Evolutionary conservation across 2,329 filamentous ascomycete genomes (phyloP).

Genomic region (Fusarium sp.): DNA sequence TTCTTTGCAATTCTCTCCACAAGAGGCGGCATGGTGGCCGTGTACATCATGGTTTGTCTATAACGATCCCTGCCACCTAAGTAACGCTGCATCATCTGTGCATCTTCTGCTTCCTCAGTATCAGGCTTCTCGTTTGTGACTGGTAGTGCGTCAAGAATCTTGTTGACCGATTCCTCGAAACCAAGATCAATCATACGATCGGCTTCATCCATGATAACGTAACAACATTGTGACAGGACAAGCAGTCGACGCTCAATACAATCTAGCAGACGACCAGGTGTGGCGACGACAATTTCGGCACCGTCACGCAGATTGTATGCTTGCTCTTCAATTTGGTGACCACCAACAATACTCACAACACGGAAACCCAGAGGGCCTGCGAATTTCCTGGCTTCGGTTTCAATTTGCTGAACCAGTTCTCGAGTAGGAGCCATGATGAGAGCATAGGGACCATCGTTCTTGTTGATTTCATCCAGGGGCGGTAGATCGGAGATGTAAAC

Average conservation of each 20-base stretch:
- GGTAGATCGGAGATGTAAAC: constrained; percentile 95
- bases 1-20: constrained; percentile 98
- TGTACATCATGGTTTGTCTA: constrained; percentile 99
- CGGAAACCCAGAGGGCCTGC: constrained; percentile 90
- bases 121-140: constrained; percentile 96
- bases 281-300: constrained; percentile 98
- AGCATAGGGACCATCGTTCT: constrained; percentile 96
- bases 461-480: constrained; percentile 83
- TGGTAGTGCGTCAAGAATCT: constrained; percentile 93
- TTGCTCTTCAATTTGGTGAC: constrained; percentile 94
- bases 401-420: constrained; percentile 97
- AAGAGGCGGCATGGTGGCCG: constrained; percentile 92
- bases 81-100: constrained; percentile 83
- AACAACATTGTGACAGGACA: constrained; percentile 95
- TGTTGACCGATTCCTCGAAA: constrained; percentile 97
- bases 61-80: constrained; percentile 82
- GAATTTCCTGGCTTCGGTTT: constrained; percentile 92
- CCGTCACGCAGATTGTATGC: constrained; percentile 89
- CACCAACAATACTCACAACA: constrained; percentile 97
- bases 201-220: constrained; percentile 99
- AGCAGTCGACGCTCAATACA: constrained; percentile 94
- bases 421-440: constrained; percentile 96
- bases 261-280: constrained; percentile 94
- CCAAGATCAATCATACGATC: constrained; percentile 99
- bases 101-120: constrained; percentile 88